phyloP scores from a whole-genome alignment of 768 basidiomycete genomes.

The Cantharellus anzutake region DNA sequence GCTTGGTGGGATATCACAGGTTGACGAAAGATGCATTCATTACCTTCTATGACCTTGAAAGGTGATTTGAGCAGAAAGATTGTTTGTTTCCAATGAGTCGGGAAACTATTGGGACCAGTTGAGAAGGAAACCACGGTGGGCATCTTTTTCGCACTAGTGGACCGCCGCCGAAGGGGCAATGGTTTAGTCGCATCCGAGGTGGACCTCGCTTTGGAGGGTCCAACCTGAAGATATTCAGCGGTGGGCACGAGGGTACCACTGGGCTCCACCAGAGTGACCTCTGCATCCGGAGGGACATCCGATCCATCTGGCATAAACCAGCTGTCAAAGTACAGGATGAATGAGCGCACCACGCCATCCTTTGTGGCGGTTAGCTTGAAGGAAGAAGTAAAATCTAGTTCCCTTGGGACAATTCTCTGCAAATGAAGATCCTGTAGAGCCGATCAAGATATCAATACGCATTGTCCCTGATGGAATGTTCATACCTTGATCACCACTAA shows the following conservation, averaged over 20 bases:
- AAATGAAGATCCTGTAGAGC: conserved; percentile 55
- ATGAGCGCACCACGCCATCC: conserved; percentile 41
- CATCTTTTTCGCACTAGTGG: conserved; percentile 8
- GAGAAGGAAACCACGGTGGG: conserved; percentile 31
- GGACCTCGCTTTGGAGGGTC: conserved; percentile 3
- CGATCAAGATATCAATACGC: not conserved
- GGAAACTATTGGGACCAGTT: conserved; percentile 69
- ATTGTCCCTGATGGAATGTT: not conserved
- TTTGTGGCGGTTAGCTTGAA: conserved; percentile 48
- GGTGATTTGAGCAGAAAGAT: conserved; percentile 71
- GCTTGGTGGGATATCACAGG: not conserved
- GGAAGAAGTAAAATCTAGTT: conserved; percentile 60
- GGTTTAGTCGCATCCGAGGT: conserved; percentile 2
- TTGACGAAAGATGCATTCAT: conserved; percentile 10
- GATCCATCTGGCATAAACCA: conserved; percentile 58
- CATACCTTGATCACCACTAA: conserved; percentile 50
- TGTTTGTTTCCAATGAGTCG: conserved; percentile 97
- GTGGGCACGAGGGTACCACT: conserved; percentile 13
- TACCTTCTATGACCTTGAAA: conserved; percentile 56
- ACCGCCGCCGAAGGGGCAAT: conserved; percentile 1
- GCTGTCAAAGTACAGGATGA: conserved; percentile 88
- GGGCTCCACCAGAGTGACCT: conserved; percentile 27
- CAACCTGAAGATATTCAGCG: conserved; percentile 6
- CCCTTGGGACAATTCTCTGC: conserved; percentile 37
- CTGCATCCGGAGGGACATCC: conserved; percentile 30